These are phyloP conservation scores for Yamagishiella unicocca DNA, from an alignment of 139 green algal genomes.

Conservation along the genomic window DNA sequence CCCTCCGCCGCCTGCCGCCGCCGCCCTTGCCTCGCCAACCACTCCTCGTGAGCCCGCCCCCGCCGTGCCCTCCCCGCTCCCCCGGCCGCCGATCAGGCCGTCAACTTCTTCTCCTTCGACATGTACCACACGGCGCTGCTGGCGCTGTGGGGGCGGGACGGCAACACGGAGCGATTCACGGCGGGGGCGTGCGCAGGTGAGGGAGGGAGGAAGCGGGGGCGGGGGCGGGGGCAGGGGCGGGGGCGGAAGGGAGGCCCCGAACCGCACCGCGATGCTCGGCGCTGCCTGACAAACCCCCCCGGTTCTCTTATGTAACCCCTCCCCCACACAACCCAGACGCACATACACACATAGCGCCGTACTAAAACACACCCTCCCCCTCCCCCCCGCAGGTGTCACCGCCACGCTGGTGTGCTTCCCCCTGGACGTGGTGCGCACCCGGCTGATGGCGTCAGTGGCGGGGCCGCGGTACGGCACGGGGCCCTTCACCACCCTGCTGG, in stretches of 20 bases:
- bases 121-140: conserved; percentile 68
- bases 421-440: conserved; percentile 83
- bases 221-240: not conserved
- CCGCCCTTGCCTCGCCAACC: too few species aligned
- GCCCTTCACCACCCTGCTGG: conserved; percentile 61
- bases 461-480: conserved; percentile 57
- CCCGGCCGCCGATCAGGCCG: too few species aligned
- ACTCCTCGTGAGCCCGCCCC: too few species aligned
- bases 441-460: conserved; percentile 65
- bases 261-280: too few species aligned
- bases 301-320: too few species aligned
- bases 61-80: too few species aligned
- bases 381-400: conserved; percentile 65
- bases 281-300: too few species aligned
- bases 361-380: not conserved
- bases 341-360: too few species aligned
- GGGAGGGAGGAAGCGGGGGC: not conserved
- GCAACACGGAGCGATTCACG: conserved; percentile 59
- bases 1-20: too few species aligned
- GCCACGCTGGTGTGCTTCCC: conserved; percentile 85
- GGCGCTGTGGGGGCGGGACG: conserved; percentile 42
- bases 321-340: too few species aligned
- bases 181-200: conserved; percentile 66
- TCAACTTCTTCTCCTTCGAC: conserved; percentile 90
- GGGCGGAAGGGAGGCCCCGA: not conserved